These are phyloP conservation scores for Sporothrix humicola DNA, from an alignment of 2,329 filamentous ascomycete genomes.

Conservation along the genomic window DNA sequence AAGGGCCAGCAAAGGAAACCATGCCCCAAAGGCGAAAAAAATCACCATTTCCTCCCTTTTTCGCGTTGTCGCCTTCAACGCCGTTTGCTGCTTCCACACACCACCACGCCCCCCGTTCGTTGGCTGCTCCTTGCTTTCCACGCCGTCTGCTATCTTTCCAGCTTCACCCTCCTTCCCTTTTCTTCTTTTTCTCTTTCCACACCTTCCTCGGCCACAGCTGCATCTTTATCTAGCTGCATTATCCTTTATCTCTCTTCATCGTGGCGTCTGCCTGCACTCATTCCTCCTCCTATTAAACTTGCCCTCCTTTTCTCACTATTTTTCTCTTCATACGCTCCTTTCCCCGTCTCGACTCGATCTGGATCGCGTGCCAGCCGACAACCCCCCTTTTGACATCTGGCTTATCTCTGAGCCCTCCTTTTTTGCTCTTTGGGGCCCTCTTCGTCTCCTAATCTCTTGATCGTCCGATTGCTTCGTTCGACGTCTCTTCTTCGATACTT, in stretches of 20 bases:
- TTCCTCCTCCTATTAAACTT: conserved; percentile 3
- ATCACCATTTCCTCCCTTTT: conserved; percentile 14
- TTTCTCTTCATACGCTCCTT: conserved; percentile 7
- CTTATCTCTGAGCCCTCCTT: conserved; percentile 25
- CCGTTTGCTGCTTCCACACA: conserved; percentile 18
- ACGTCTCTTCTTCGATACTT: background rate
- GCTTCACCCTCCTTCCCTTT: conserved; percentile 14
- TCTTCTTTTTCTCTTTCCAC: background rate
- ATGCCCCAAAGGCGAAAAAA: conserved; percentile 26
- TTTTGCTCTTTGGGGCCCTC: background rate
- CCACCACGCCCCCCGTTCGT: background rate
- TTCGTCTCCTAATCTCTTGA: background rate
- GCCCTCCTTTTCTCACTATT: background rate
- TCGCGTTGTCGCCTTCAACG: background rate
- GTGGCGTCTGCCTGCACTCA: conserved; percentile 16
- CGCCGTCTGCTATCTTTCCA: background rate
- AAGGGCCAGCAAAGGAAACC: background rate
- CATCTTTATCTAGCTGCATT: conserved; percentile 29
- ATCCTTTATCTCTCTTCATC: conserved; percentile 26
- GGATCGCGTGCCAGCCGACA: conserved; percentile 14
- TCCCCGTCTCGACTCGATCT: conserved; percentile 23
- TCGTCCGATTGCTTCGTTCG: background rate
- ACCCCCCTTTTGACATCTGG: background rate
- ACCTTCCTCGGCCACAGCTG: background rate
- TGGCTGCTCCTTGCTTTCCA: conserved; percentile 12